Evolutionary conservation across 2,329 filamentous ascomycete genomes (phyloP).

Genomic region (Immersiporthe knoxdaviesiana): DNA sequence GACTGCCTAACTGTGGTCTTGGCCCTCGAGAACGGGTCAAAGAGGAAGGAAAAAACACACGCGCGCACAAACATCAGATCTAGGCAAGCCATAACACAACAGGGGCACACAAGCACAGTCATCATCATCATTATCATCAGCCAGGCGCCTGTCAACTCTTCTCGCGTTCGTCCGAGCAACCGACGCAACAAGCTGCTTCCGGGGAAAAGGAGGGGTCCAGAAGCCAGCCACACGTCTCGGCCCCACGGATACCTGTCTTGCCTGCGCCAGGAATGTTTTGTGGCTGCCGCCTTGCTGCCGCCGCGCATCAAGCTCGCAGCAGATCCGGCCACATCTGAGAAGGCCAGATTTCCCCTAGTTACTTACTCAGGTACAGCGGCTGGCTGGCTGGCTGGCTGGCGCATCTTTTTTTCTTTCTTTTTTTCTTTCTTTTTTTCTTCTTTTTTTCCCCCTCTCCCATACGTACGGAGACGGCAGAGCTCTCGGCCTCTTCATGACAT

Average conservation of each 20-base stretch:
- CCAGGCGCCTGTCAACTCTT: not conserved
- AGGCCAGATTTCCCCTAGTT: not conserved
- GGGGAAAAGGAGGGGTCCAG: not conserved
- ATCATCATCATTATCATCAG: not conserved
- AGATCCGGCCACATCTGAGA: conserved; percentile 1
- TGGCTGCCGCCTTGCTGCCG: not conserved
- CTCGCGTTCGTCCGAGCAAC: not conserved
- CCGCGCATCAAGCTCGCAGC: not conserved
- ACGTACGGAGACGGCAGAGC: not conserved
- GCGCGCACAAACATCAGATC: too few species aligned
- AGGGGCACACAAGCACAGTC: not conserved
- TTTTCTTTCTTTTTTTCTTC: not conserved
- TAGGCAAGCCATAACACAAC: conserved; percentile 5
- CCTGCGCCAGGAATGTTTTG: not conserved
- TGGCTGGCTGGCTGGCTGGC: not conserved
- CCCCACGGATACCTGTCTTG: conserved; percentile 3
- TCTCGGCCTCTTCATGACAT: not conserved
- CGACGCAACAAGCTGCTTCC: not conserved
- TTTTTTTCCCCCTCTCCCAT: too few species aligned
- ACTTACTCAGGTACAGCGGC: not conserved
- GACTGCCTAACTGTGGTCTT: not conserved
- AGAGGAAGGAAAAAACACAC: too few species aligned
- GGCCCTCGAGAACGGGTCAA: not conserved
- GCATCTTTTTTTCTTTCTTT: not conserved
- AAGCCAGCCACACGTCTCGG: conserved; percentile 8